Base-by-base conservation (phyloP, 495 filamentous ascomycete species). In the Echria macrotheca region DNA sequence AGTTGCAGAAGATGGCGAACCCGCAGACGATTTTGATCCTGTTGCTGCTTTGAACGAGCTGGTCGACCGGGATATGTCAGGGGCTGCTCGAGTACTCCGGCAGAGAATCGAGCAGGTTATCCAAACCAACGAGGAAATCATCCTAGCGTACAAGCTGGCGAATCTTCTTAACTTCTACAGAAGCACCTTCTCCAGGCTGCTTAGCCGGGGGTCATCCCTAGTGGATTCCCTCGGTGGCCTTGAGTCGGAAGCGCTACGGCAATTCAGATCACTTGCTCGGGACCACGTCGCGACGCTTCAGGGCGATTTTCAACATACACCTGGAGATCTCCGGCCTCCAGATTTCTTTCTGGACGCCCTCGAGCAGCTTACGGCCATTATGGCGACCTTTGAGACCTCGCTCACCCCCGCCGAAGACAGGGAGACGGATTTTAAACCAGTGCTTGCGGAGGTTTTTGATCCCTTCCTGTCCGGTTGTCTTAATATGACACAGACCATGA, bases 81-180 rank as follows among this genome's bases (percentile, higher is more conserved):
- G 87, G 1, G 87, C 90, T 9, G 83, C 84, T 19, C 78, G 85
- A 8, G 79, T 87, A 10, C 68, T 96, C 7, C 80, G 84, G 6
- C 89, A 95, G 62, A 76, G 91, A 11, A 81, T 91, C 44, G 89
- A 95, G 67, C 86, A 96, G 52, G 86, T 94, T 23, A 86, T 96
- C 26, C 88, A 95, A 56, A 87, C 84, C 43, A 89, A 96, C 58
- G 93, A 96, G 50, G 89, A 96, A 46, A 82, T 87, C 0, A 85
- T 91, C 19, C 72, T 91, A 36, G 84, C 87, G 42, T 99, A 95
- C 73, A 89, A 88, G 58, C 83, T 96, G 29, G 83, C 87, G 14
- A 96, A 94, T 50, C 68, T 97, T 1, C 76, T 97, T 25, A 77
- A 78, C 39, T 99, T 97, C 69, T 99, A 99, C 69, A 82, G 79